phyloP scores from a whole-genome alignment of 768 basidiomycete genomes.

The Phanerochaete sordida region DNA sequence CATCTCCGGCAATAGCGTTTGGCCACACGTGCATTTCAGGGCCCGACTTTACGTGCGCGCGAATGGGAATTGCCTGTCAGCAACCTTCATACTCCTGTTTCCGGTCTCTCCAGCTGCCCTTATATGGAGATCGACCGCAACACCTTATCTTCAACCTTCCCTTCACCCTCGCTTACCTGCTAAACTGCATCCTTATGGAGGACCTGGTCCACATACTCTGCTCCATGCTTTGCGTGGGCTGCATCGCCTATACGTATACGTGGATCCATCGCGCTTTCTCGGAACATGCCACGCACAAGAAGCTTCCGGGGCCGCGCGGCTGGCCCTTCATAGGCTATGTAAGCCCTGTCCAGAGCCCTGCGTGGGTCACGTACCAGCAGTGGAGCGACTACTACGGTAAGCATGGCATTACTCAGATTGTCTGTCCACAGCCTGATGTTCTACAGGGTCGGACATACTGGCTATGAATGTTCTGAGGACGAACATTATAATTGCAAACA shows the following conservation, averaged over 20 bases:
- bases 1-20: too few relatives aligned
- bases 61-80: too few relatives aligned
- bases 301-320: neutral
- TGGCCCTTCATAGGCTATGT: neutral
- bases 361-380: neutral
- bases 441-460: neutral
- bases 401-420: neutral
- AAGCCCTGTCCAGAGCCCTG: neutral
- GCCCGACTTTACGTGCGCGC: too few relatives aligned
- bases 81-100: too few relatives aligned
- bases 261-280: neutral
- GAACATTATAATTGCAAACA: constrained; percentile 30
- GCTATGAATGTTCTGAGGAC: constrained; percentile 3
- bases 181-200: too few relatives aligned
- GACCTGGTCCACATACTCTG: too few relatives aligned
- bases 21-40: too few relatives aligned
- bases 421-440: neutral
- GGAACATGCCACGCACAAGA: neutral
- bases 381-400: neutral
- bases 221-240: neutral
- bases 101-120: too few relatives aligned
- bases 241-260: neutral
- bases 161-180: too few relatives aligned
- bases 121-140: too few relatives aligned
- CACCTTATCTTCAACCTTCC: too few relatives aligned